Base-by-base conservation (phyloP, 2,329 filamentous ascomycete species). In the Aspergillus costaricaensis region DNA sequence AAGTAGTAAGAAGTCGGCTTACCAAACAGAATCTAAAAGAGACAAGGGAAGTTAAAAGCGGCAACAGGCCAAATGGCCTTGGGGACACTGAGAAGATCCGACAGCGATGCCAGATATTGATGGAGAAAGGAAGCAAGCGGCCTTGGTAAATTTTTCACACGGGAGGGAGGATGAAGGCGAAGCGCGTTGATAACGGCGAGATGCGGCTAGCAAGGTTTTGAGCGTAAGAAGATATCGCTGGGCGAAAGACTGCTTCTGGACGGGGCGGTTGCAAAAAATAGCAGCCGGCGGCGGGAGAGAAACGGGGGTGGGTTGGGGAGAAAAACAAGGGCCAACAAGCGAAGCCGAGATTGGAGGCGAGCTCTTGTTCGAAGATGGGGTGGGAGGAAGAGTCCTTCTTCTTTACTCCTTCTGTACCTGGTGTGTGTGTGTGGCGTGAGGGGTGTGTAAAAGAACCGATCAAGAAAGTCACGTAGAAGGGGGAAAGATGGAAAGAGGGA, bases 31-130 rank as follows among this genome's bases (percentile, higher is more conserved):
- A 67, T 65, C 62, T 67, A 67, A 65, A 36, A 68, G 55, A 60
- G 62, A 69, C 57, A 64, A 70, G 70, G 63, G 49, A 66, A 59
- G 62, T 58, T 55, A 60, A 64, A 65, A 58, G 65, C 59, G 62
- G 56, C 65, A 64, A 66, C 55, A 68, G 67, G 70, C 72, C 70
- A 63, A 67, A 63, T 62, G 70, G 72, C 72, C 73, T 68, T 36
- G 32, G 62, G 66, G 58, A 63, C 61, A 56, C 60, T 51, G 53
- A 59, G 61, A 56, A 51, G 55, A 66, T 70, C 68, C 69, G 69
- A 67, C 65, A 62, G 67, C 53, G 63, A 69, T 65, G 65, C 67
- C 71, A 66, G 68, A 68, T 32, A 61, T 54, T 25, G 63, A 62
- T 30, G 27, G 54, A 39, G 50, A 49, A 32, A 49, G 61, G 47